Base-by-base conservation (phyloP, 2,329 filamentous ascomycete genomes). In the Aspergillus japonicus region DNA sequence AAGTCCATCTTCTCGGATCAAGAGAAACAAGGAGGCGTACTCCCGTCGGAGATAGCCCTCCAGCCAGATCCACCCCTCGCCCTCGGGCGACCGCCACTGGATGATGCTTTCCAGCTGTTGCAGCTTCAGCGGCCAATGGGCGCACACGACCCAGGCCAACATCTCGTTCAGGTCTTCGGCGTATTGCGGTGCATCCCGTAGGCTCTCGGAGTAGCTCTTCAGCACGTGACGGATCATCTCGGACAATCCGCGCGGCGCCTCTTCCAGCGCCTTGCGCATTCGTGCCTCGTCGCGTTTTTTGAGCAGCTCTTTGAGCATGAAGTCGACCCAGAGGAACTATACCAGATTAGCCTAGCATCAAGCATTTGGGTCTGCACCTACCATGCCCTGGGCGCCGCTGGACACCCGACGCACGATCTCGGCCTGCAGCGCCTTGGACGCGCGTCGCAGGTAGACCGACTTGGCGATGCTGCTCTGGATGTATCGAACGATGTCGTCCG, bases 281-380 rank as follows among this genome's bases (percentile, higher is more conserved):
- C 57, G 61, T 14, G 56, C 51, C 0, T 79, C 78, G 6, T 76
- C 73, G 0, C 80, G 78, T 58, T 82, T 77, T 33, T 78, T 61
- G 47, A 56, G 77, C 23, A 83, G 70, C 52, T 85, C 82, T 5
- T 78, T 78, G 3, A 85, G 58, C 80, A 83, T 82, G 49, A 82
- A 77, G 57, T 81, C 78, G 50, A 80, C 81, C 50, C 81, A 73
- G 21, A 82, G 80, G 62, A 83, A 83, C 26, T 26, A 6, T 6
- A 26, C 26, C 7, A 8, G 7, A 8, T 26, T 26, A 26, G 26
- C 8, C 26, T 26, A 26, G 26, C 5, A 26, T 26, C 26, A 26
- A 26, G 26, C 26, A 26, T 2, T 26, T 26, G 26, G 8, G 7
- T 26, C 7, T 8, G 26, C 6, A 26, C 26, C 8, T 26, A 26